Percentiles rank a stretch among this genome's conserved stretches.
Conservation (phyloP, 768 basidiomycete genomes). For the Leucocoprinus birnbaumii region DNA sequence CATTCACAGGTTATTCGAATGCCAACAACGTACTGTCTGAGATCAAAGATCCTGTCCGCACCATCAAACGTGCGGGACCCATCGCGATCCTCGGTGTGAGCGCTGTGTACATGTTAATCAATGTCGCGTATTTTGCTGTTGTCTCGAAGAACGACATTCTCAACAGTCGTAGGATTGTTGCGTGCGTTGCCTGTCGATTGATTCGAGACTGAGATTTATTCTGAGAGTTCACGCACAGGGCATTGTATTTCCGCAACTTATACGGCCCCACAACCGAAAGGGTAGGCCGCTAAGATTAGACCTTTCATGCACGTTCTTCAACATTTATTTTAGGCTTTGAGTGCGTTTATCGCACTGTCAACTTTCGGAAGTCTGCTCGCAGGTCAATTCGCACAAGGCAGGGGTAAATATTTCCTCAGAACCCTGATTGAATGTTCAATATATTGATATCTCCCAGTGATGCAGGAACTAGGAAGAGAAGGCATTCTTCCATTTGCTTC, state of each 20-base stretch:
- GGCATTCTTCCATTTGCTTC: slow-evolving; percentile 52
- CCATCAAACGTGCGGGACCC: slow-evolving; percentile 53
- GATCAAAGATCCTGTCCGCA: slow-evolving; percentile 49
- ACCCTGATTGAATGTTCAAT: background rate
- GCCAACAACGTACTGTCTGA: slow-evolving; percentile 59
- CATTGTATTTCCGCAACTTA: slow-evolving; percentile 72
- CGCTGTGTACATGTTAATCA: slow-evolving; percentile 46
- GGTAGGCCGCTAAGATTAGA: slow-evolving; percentile 53
- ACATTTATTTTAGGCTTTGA: slow-evolving; percentile 35
- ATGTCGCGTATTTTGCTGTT: slow-evolving; percentile 59
- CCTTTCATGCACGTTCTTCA: slow-evolving; percentile 44
- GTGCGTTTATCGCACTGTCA: slow-evolving; percentile 39
- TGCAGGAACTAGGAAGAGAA: slow-evolving; percentile 55
- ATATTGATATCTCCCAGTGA: background rate
- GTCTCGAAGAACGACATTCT: slow-evolving; percentile 54
- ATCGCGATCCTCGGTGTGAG: slow-evolving; percentile 46
- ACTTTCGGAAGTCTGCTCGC: slow-evolving; percentile 53
- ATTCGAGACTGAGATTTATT: background rate
- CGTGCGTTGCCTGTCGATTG: slow-evolving; percentile 36
- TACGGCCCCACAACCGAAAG: slow-evolving; percentile 61
- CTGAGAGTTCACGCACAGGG: slow-evolving; percentile 32
- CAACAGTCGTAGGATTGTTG: slow-evolving; percentile 57
- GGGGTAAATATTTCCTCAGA: too few species aligned
- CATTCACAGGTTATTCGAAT: slow-evolving; percentile 52
- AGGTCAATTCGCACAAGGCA: slow-evolving; percentile 61